Evolutionary conservation across 108 stramenopile genomes (phyloP), one percentile per base, ranked within the genome.

Genomic region (Phaeodactylum tricornutum): DNA sequence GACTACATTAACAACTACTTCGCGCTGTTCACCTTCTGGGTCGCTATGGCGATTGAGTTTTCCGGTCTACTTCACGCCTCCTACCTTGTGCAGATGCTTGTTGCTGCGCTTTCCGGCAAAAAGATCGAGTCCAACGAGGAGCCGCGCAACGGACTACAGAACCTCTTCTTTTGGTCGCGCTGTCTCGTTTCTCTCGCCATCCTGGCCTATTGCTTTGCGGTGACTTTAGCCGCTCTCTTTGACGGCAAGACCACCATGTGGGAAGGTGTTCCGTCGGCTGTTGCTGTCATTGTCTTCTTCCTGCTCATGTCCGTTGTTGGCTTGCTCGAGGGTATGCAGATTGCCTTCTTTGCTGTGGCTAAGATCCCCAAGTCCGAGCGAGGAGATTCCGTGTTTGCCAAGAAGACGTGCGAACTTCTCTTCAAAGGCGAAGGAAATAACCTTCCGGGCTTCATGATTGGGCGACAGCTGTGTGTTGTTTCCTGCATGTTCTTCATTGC

Each of bases 301-400:
- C 60, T 84, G 47, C 64, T 89, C 47, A 67, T 79, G 66, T 55
- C 49, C 48, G 48, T 79, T 39, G 79, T 85, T 35, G 87, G 87
- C 62, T 68, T 80, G 40, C 64, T 89, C 15, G 87, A 89, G 62
- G 87, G 74, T 45, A 89, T 84, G 80, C 87, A 89, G 56, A 85
- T 89, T 66, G 87, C 87, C 50, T 81, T 79, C 68, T 89, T 89
- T 48, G 65, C 81, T 30, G 74, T 78, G 23, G 66, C 80, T 61
- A 89, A 83, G 71, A 35, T 89, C 16, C 43, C 49, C 1, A 57
- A 55, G 48, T 28, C 41, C 1, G 75, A 76, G 29, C 72, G 69
- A 34, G 68, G 72, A 47, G 45, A 35, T 6, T 33, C 49, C 37
- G 49, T 42, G 20, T 74, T 73, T 37, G 87, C 77, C 48, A 38